A percentile compares a stretch with the other conserved stretches of the same genome.
These are phyloP conservation scores for Capsicum rhomboideum DNA, from an alignment of 257 asterid species.

Conservation along the genomic window DNA sequence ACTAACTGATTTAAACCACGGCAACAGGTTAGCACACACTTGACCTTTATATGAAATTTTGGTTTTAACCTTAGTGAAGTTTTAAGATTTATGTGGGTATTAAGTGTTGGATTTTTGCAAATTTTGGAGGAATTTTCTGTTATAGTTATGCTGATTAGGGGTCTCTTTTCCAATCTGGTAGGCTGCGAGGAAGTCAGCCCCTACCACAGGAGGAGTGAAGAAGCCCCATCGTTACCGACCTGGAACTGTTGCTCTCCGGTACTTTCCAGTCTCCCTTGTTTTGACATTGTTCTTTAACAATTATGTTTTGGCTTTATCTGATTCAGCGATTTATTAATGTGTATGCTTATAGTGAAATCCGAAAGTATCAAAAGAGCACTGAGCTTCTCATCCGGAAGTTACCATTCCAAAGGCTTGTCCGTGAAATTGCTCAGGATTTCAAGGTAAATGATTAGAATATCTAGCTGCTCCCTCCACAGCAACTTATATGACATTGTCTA, in stretches of 20 bases:
- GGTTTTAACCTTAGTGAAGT: neutral
- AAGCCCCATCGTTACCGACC: constrained; percentile 84
- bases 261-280: neutral
- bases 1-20: too few relatives aligned
- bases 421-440: constrained; percentile 52
- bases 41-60: neutral
- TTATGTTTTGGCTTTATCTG: neutral
- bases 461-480: neutral
- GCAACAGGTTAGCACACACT: neutral
- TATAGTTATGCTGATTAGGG: neutral
- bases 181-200: constrained; percentile 79
- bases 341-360: constrained; percentile 40
- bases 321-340: neutral
- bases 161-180: neutral
- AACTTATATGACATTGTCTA: neutral
- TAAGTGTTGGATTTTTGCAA: neutral
- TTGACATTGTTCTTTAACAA: neutral
- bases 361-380: constrained; percentile 24
- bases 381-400: constrained; percentile 70
- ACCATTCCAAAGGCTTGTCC: constrained; percentile 63
- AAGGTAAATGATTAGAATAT: constrained; percentile 11
- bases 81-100: neutral
- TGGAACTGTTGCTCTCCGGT: constrained; percentile 78
- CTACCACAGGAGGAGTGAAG: constrained; percentile 75
- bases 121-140: neutral